A percentile compares a stretch with the other conserved stretches of the same genome.
Evolutionary conservation across 331 rosid species (phyloP).

Genomic region (Acacia pycnantha): DNA sequence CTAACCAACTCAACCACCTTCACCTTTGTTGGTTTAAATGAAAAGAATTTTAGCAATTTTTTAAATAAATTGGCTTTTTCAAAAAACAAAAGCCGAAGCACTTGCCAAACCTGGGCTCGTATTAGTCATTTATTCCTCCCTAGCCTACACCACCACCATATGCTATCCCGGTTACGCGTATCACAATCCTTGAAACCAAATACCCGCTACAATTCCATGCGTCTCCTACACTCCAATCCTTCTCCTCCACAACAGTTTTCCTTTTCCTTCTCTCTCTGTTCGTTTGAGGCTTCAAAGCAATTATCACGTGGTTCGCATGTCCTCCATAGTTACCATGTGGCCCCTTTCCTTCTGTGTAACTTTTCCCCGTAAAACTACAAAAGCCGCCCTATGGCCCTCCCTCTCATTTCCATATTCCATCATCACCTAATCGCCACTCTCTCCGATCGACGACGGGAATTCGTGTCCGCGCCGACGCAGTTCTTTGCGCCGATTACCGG

Average conservation of each 20-base stretch:
- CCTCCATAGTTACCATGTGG: conserved; percentile 29
- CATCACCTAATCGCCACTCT: neutral
- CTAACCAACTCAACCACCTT: too few species aligned
- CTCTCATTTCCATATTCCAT: neutral
- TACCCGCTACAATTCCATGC: neutral
- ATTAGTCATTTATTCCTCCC: too few species aligned
- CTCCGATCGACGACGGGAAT: neutral
- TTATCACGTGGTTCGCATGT: conserved; percentile 28
- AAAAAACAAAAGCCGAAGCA: too few species aligned
- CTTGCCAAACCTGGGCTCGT: too few species aligned
- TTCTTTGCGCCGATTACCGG: neutral
- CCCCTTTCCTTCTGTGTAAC: conserved; percentile 1
- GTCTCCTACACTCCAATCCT: neutral
- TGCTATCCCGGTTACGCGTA: neutral
- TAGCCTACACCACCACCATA: neutral
- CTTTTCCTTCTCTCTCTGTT: neutral
- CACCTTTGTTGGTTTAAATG: too few species aligned
- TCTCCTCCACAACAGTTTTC: neutral
- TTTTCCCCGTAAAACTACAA: conserved; percentile 17
- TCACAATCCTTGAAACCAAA: neutral
- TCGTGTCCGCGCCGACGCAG: neutral
- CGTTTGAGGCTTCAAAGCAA: neutral
- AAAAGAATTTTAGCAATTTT: too few species aligned
- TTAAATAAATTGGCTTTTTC: too few species aligned
- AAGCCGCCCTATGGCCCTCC: conserved; percentile 5